Conservation (phyloP, 2,329 filamentous ascomycete genomes). For the Geoglossum cookeanum region DNA sequence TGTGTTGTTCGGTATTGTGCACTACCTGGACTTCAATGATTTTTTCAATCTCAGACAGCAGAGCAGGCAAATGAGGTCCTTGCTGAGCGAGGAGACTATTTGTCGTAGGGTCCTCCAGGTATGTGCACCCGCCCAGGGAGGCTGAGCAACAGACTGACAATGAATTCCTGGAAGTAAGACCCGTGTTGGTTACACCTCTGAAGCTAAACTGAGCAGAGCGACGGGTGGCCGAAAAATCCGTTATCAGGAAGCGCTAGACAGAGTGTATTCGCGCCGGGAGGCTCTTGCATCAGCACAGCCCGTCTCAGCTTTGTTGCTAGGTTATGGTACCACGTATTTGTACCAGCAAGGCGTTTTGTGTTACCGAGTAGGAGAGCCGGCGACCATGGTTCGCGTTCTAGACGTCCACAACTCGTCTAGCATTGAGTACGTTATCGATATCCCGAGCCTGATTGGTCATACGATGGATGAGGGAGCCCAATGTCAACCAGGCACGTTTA, state of each 20-base stretch:
- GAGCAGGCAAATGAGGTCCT: conserved; percentile 30
- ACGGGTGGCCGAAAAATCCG: conserved; percentile 15
- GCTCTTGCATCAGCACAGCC: conserved; percentile 43
- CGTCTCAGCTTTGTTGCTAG: conserved; percentile 40
- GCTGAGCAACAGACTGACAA: conserved; percentile 5
- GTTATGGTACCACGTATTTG: conserved; percentile 38
- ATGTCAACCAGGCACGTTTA: conserved; percentile 18
- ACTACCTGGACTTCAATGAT: conserved; percentile 36
- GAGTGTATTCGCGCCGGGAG: conserved; percentile 38
- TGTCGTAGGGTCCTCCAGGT: conserved; percentile 41
- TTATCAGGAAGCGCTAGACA: conserved; percentile 36
- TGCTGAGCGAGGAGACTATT: conserved; percentile 35
- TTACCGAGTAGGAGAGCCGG: conserved; percentile 30
- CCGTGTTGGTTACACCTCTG: conserved; percentile 23
- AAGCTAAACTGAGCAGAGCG: conserved; percentile 22
- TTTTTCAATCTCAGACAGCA: conserved; percentile 35
- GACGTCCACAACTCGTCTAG: conserved; percentile 32
- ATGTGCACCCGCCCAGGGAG: conserved; percentile 10
- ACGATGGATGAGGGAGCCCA: neutral
- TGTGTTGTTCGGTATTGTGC: conserved; percentile 39
- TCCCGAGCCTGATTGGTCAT: conserved; percentile 22
- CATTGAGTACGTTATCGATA: conserved; percentile 36
- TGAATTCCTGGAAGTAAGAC: conserved; percentile 16
- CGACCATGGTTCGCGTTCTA: conserved; percentile 33
- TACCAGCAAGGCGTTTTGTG: conserved; percentile 47